Conservation (phyloP, 257 asterid genomes). For the Cynanchum wilfordii region DNA sequence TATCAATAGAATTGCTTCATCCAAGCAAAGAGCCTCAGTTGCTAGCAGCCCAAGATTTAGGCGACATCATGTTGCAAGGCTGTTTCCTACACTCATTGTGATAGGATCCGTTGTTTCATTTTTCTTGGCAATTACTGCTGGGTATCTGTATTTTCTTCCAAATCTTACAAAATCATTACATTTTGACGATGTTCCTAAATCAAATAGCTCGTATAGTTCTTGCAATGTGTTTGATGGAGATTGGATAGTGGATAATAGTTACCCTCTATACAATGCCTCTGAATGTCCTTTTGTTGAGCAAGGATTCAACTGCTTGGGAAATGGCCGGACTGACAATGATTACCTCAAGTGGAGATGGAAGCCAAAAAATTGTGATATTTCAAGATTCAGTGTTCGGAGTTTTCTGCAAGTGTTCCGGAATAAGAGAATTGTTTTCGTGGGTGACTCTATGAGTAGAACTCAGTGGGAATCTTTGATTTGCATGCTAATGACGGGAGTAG, state of each 20-base stretch:
- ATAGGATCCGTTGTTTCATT: slow-evolving; percentile 48
- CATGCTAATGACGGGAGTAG: too few species aligned
- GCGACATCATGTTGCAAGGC: slow-evolving; percentile 36
- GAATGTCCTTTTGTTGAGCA: neutral
- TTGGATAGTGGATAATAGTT: slow-evolving; percentile 52
- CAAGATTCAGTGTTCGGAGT: too few species aligned
- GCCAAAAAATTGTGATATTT: too few species aligned
- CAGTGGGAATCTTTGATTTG: too few species aligned
- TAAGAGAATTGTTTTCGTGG: too few species aligned
- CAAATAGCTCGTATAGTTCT: slow-evolving; percentile 10
- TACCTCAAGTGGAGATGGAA: too few species aligned
- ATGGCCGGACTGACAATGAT: too few species aligned
- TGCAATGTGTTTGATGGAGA: slow-evolving; percentile 66
- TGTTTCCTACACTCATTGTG: slow-evolving; percentile 27
- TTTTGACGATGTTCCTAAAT: slow-evolving; percentile 28
- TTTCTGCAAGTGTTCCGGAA: too few species aligned
- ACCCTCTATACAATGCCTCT: slow-evolving; percentile 67
- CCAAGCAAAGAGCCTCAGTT: slow-evolving; percentile 43
- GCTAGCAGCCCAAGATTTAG: slow-evolving; percentile 52
- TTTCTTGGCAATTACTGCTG: slow-evolving; percentile 47
- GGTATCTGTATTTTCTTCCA: slow-evolving; percentile 64
- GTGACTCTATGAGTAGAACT: too few species aligned
- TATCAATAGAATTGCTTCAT: slow-evolving; percentile 47
- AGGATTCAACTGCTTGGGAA: too few species aligned
- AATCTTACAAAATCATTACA: slow-evolving; percentile 46